phyloP scores from a whole-genome alignment of 345 rosid genomes.

The Carallia pectinifolia region DNA sequence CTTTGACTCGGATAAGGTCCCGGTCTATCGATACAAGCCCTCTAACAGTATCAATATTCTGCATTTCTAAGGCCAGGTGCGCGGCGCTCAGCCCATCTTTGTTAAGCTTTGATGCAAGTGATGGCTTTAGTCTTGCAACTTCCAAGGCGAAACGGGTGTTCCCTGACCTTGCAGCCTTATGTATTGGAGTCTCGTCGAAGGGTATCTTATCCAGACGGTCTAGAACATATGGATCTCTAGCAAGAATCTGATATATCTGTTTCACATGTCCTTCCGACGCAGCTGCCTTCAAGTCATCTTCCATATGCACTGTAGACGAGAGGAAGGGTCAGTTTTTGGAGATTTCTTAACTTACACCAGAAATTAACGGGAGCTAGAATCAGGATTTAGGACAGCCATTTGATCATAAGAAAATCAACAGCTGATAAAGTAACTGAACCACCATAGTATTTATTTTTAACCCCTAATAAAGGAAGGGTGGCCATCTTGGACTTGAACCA shows the following conservation, averaged over 20 bases:
- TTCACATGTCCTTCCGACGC: slow-evolving; percentile 22
- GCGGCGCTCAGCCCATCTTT: slow-evolving; percentile 15
- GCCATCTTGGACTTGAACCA: too few relatives aligned
- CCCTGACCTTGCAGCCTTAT: slow-evolving; percentile 27
- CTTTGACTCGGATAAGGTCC: slow-evolving; percentile 22
- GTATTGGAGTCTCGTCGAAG: slow-evolving; percentile 36
- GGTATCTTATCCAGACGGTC: slow-evolving; percentile 9
- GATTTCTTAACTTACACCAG: too few relatives aligned
- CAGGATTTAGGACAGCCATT: too few relatives aligned
- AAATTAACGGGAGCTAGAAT: too few relatives aligned
- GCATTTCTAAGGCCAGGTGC: slow-evolving; percentile 19
- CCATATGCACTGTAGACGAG: neutral
- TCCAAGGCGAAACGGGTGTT: slow-evolving; percentile 27
- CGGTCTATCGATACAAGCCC: slow-evolving; percentile 12
- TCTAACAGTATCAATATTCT: neutral
- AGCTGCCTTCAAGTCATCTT: slow-evolving; percentile 8
- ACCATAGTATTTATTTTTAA: too few relatives aligned
- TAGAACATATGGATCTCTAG: slow-evolving; percentile 19
- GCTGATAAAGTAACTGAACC: too few relatives aligned
- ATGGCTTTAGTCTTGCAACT: slow-evolving; percentile 21
- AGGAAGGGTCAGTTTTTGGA: neutral
- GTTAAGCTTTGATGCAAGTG: slow-evolving; percentile 19
- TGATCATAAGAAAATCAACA: too few relatives aligned
- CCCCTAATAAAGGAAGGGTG: too few relatives aligned
- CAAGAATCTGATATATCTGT: slow-evolving; percentile 17